phyloP scores from a whole-genome alignment of 345 rosid genomes.

The Fremontodendron californicum region DNA sequence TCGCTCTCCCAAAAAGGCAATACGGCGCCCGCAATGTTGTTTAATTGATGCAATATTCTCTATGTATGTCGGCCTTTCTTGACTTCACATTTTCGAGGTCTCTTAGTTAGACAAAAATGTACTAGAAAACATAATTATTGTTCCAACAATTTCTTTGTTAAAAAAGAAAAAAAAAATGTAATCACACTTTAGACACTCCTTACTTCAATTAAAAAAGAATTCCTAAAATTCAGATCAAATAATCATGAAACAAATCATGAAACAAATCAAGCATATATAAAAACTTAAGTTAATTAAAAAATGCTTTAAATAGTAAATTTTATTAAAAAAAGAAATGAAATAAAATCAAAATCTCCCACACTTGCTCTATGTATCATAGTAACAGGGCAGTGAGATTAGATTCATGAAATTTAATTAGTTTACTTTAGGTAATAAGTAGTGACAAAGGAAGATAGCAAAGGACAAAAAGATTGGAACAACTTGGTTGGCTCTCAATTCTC shows the following conservation, averaged over 20 bases:
- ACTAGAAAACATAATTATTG: not conserved
- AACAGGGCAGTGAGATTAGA: not conserved
- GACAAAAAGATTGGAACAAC: slow-evolving; percentile 7
- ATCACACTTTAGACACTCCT: too few species aligned
- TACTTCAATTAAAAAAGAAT: too few species aligned
- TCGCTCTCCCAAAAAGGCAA: not conserved
- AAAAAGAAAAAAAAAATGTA: not conserved
- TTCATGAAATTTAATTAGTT: not conserved
- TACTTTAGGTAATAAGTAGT: too few species aligned
- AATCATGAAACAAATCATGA: too few species aligned
- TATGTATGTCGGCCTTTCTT: not conserved
- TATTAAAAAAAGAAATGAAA: not conserved
- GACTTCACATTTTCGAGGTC: not conserved
- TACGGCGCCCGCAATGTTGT: not conserved
- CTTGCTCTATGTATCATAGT: too few species aligned
- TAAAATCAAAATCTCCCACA: too few species aligned
- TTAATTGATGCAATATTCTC: not conserved
- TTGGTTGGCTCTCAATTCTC: not conserved
- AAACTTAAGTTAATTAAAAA: not conserved
- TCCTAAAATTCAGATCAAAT: too few species aligned
- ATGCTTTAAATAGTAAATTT: not conserved
- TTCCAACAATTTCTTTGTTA: not conserved
- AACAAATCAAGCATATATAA: not conserved
- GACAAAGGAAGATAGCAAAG: not conserved
- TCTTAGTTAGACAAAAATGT: not conserved